Evolutionary conservation across 768 basidiomycete species (phyloP).

Genomic region (Mrakia blollopis): DNA sequence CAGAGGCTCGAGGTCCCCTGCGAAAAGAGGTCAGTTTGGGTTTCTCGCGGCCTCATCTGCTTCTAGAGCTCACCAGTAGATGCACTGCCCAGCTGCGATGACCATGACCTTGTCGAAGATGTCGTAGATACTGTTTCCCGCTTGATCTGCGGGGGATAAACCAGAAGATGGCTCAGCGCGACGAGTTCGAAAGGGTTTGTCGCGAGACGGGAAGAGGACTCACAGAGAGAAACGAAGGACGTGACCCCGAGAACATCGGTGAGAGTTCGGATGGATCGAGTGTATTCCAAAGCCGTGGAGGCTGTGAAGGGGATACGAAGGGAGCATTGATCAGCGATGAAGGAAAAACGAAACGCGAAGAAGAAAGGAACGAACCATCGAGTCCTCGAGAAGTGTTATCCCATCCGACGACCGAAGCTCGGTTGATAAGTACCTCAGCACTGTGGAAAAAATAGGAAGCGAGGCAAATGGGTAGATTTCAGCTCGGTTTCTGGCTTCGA

Average conservation of each 20-base stretch:
- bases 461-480: too few species aligned
- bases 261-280: constrained; percentile 47
- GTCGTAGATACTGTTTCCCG: constrained; percentile 36
- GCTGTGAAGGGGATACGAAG: constrained; percentile 4
- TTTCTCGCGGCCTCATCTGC: background rate
- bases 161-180: background rate
- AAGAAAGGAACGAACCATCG: constrained; percentile 34
- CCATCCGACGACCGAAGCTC: constrained; percentile 39
- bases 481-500: background rate
- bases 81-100: constrained; percentile 46
- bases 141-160: constrained; percentile 1
- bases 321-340: too few species aligned
- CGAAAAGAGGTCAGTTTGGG: too few species aligned
- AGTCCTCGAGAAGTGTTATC: constrained; percentile 44
- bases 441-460: background rate
- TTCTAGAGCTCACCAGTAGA: constrained; percentile 50
- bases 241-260: constrained; percentile 49
- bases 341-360: too few species aligned
- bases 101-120: constrained; percentile 20
- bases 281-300: constrained; percentile 51
- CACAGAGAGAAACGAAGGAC: constrained; percentile 49
- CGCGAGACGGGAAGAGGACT: background rate
- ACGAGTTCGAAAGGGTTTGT: background rate
- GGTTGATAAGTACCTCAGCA: constrained; percentile 33
- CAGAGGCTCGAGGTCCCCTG: constrained; percentile 35